Conservation (phyloP, 2,329 filamentous ascomycete genomes). For the Huntiella abstrusa region DNA sequence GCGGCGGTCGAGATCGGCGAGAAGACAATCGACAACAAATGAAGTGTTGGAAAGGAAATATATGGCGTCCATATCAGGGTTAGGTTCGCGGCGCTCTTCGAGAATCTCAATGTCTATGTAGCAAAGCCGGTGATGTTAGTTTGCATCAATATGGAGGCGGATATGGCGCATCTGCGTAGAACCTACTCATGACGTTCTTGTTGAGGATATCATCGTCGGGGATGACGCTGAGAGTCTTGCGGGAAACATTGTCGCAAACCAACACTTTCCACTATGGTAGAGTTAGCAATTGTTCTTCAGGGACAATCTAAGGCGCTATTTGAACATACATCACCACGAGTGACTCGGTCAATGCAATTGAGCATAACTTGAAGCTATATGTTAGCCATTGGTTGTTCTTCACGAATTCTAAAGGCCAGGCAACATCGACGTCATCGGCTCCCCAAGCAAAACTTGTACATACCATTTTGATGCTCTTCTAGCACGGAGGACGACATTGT, state of each 20-base stretch:
- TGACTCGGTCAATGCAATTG: conserved; percentile 56
- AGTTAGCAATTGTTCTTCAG: background rate
- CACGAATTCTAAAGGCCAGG: background rate
- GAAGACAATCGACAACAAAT: conserved; percentile 80
- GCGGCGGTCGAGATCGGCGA: conserved; percentile 75
- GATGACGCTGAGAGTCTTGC: conserved; percentile 73
- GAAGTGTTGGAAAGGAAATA: conserved; percentile 76
- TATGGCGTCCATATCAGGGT: conserved; percentile 82
- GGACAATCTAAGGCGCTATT: too few relatives aligned
- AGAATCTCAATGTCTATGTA: conserved; percentile 76
- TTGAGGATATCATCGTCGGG: conserved; percentile 96
- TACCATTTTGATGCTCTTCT: conserved; percentile 50
- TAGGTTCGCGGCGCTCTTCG: conserved; percentile 64
- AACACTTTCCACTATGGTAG: conserved; percentile 77
- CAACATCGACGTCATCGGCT: background rate
- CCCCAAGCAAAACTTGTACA: background rate
- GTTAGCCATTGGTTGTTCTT: conserved; percentile 9
- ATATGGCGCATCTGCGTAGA: conserved; percentile 3
- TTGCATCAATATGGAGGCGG: background rate
- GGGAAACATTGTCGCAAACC: conserved; percentile 67
- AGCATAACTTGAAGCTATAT: conserved; percentile 39
- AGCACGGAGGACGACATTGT: conserved; percentile 73
- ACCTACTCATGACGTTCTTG: conserved; percentile 80
- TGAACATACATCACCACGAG: conserved; percentile 54
- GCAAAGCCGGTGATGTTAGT: conserved; percentile 11